Base-by-base conservation (phyloP, 2,329 filamentous ascomycete species). In the Ceratocystis diversiconidia region DNA sequence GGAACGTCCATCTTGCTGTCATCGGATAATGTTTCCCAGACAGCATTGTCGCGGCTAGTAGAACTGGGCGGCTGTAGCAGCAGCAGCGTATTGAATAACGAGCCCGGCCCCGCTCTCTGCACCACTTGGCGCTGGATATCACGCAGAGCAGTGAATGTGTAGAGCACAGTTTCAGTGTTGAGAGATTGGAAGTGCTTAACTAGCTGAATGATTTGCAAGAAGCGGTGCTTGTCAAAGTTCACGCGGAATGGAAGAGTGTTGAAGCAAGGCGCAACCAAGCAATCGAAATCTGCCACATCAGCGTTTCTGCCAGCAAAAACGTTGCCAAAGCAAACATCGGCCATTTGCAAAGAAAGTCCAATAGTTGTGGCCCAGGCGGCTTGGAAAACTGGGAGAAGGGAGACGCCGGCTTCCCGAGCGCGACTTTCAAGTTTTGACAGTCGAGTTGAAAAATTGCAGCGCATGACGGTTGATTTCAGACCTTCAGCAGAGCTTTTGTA, bases 221-320 rank as follows among this genome's bases (percentile, higher is more conserved):
- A 17, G 79, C 80, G 0, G 73, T 76, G 1, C 73, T 73, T 2
- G 72, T 72, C 0, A 8, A 88, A 68, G 41, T 83, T 75, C 17
- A 84, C 75, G 30, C 90, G 82, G 1, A 91, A 72, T 0, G 92
- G 90, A 12, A 96, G 75, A 0, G 92, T 95, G 72, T 96, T 96
- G 78, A 96, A 96, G 73, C 90, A 95, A 0, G 92, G 92, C 0
- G 89, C 90, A n/a, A 95, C 82, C 5, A 96, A 80, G 3, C 80
- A 78, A 46, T 92, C 85, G 10, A 92, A 77, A 0, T 81, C 82
- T 5, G 87, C 80, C 2, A 92, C 73, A 0, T 83, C 75, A 8
- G 89, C 72, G 0, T 85, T 86, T 6, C 92, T 84, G 1, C 92
- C 91, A 71, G 85, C 92, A 65, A 92, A 81, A 1, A 96, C 86